Evolutionary conservation across 2,329 filamentous ascomycete genomes (phyloP), one percentile per base, ranked within the genome.

Genomic region (Falciphora oryzae): DNA sequence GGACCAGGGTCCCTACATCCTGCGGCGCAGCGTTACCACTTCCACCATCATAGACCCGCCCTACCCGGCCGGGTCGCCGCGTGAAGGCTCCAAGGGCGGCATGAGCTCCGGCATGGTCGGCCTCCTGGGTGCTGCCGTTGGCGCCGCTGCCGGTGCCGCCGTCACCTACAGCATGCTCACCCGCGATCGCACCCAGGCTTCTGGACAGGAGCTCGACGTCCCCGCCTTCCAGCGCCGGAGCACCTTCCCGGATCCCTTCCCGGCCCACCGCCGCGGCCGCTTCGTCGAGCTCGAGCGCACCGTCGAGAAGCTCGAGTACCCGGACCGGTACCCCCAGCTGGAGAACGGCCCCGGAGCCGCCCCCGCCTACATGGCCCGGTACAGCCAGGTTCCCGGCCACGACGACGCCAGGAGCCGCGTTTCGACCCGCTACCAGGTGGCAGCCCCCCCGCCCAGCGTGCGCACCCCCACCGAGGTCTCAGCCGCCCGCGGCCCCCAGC

Each of bases 131-230:
- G 70, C 61, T 58, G 71, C 71, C 16, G 66, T 65, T 2, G 92
- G 91, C 58, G 91, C 90, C 38, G 91, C 91, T 22, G 91, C 91
- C 25, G 90, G 90, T 56, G 90, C 89, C 50, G 90, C 89, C n/a
- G 67, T 85, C 28, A 81, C 91, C 13, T 96, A 95, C 75, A 87
- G 86, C 28, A 88, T 92, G 79, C 82, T 87, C 68, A 81, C 59
- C 65, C 64, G 64, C 62, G 87, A 90, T 18, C 75, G 75, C 8
- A 69, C 74, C 59, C 77, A 73, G 35, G 72, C 75, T 65, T 74
- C 75, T 8, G 76, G 72, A 29, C 78, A 81, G 62, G 77, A 78
- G 25, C 76, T 76, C 62, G 79, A 81, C 14, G 62, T 66, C 27
- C 77, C 79, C 6, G 59, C 70, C 16, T 75, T 81, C 62, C 73